Evolutionary conservation across 495 filamentous ascomycete genomes (phyloP).

Genomic region (Penicillium antarcticum): DNA sequence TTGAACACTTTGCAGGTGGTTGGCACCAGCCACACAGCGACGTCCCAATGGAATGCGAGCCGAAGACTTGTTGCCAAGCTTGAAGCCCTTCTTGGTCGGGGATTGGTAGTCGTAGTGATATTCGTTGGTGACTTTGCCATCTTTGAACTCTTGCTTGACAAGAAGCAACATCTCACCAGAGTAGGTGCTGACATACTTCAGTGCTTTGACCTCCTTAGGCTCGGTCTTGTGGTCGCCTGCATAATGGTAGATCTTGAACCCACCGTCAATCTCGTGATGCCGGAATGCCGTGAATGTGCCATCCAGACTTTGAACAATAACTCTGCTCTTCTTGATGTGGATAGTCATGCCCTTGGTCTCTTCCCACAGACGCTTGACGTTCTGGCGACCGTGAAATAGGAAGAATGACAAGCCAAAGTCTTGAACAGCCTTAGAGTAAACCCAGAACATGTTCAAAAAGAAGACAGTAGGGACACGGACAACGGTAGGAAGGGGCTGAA

Average conservation of each 20-base stretch:
- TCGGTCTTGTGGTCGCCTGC: conserved; percentile 41
- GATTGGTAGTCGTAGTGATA: conserved; percentile 50
- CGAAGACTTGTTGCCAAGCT: conserved; percentile 21
- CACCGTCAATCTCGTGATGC: conserved; percentile 34
- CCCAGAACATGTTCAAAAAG: conserved; percentile 47
- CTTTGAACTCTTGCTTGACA: conserved; percentile 46
- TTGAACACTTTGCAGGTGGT: conserved; percentile 45
- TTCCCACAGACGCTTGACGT: conserved; percentile 42
- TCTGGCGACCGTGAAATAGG: conserved; percentile 43
- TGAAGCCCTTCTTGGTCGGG: conserved; percentile 31
- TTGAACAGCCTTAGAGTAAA: conserved; percentile 40
- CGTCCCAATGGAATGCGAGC: conserved; percentile 44
- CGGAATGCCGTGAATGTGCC: conserved; percentile 48
- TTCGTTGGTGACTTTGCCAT: conserved; percentile 43
- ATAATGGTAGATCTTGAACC: conserved; percentile 48
- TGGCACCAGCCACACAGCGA: conserved; percentile 45
- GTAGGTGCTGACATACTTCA: conserved; percentile 49
- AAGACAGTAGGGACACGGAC: conserved; percentile 38
- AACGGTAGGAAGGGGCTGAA: conserved; percentile 26
- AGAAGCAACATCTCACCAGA: conserved; percentile 44
- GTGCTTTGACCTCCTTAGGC: conserved; percentile 36
- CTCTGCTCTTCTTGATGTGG: conserved; percentile 42
- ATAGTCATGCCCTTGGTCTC: conserved; percentile 48
- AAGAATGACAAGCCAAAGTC: conserved; percentile 45
- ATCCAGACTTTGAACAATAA: conserved; percentile 42